Evolutionary conservation across 116 monocot genomes (phyloP).

Genomic region (Phalaenopsis hybrid): DNA sequence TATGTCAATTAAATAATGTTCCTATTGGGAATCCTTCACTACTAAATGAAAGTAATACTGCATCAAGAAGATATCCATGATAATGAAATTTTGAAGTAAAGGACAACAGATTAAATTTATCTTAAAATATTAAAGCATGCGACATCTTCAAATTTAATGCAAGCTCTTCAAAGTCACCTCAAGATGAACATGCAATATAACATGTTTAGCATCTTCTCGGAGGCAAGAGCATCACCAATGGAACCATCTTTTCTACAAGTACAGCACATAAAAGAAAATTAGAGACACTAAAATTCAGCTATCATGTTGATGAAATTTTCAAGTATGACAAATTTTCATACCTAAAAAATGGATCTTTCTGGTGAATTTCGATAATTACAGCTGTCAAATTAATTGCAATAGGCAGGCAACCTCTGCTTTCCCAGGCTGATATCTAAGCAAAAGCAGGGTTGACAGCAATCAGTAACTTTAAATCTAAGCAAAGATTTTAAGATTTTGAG

Average conservation of each 20-base stretch:
- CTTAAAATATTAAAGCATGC: not conserved
- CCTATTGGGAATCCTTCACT: not conserved
- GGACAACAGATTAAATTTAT: not conserved
- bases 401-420: conserved; percentile 73
- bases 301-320: not conserved
- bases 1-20: not conserved
- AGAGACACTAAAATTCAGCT: not conserved
- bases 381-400: conserved; percentile 67
- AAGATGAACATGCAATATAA: conserved; percentile 87
- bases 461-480: not conserved
- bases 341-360: conserved; percentile 80
- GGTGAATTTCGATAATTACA: conserved; percentile 70
- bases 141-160: not conserved
- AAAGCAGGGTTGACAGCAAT: conserved; percentile 5
- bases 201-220: conserved; percentile 78
- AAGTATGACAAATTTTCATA: conserved; percentile 5
- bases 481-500: not conserved
- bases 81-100: not conserved
- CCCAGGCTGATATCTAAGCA: conserved; percentile 60
- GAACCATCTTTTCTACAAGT: conserved; percentile 30
- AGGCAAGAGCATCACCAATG: conserved; percentile 13
- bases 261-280: conserved; percentile 9
- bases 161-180: conserved; percentile 37
- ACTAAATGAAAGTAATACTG: not conserved
- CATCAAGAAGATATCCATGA: not conserved